Percentiles rank a stretch among this genome's conserved stretches.
Evolutionary conservation across 257 asterid genomes (phyloP).

Genomic region (Echium plantagineum): DNA sequence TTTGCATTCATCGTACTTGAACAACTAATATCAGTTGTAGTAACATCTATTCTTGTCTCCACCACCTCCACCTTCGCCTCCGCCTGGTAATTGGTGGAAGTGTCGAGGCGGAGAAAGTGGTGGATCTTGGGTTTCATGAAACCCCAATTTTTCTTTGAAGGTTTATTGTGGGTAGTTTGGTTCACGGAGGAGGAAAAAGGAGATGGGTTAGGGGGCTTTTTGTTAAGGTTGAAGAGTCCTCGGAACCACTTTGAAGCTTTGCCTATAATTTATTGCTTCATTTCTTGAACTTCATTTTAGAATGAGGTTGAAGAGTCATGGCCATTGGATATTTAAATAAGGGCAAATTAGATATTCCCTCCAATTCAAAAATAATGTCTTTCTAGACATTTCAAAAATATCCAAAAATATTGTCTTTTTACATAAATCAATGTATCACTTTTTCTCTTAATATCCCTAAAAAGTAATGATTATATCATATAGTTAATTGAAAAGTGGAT

Average conservation of each 20-base stretch:
- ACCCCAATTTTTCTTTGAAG: conserved; percentile 57
- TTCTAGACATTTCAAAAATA: no score
- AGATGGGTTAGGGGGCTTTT: conserved; percentile 21
- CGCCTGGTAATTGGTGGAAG: conserved; percentile 35
- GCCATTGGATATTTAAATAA: no score
- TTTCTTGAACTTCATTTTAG: no score
- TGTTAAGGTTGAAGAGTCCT: conserved; percentile 39
- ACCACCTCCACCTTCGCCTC: conserved; percentile 67
- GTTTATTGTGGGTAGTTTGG: conserved; percentile 17
- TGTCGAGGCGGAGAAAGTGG: neutral
- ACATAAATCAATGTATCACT: no score
- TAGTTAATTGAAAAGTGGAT: no score
- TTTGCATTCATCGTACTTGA: no score
- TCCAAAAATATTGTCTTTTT: no score
- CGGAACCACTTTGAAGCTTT: conserved; percentile 81
- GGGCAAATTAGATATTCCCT: no score
- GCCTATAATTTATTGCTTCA: conserved; percentile 32
- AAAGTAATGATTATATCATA: no score
- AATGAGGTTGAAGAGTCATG: no score
- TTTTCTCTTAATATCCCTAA: no score
- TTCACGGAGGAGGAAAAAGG: conserved; percentile 1
- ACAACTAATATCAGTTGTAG: neutral
- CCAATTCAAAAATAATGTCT: no score
- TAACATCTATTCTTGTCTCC: conserved; percentile 34
- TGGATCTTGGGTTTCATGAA: conserved; percentile 25